phyloP scores from a whole-genome alignment of 257 asterid species.

The Osmanthus fragrans region DNA sequence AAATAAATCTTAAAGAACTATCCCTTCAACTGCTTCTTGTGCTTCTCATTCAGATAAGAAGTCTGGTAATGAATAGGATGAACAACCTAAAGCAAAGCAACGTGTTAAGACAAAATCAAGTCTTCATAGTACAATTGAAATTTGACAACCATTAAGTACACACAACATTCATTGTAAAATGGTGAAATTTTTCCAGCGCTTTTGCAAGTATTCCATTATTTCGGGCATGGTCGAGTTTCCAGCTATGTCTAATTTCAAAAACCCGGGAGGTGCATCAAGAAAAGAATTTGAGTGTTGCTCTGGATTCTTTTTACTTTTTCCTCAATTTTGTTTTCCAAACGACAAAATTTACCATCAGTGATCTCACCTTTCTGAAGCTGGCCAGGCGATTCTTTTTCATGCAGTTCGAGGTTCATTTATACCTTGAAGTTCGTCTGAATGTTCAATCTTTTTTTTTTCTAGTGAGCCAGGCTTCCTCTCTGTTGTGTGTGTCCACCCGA shows the following conservation, averaged over 20 bases:
- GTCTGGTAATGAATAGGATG: constrained; percentile 55
- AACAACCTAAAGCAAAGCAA: constrained; percentile 35
- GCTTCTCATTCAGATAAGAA: constrained; percentile 44
- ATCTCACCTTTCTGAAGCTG: constrained; percentile 16
- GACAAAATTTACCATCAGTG: constrained; percentile 6
- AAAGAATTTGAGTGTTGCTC: constrained; percentile 3
- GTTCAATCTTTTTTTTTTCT: constrained; percentile 32
- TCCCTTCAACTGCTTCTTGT: constrained; percentile 41
- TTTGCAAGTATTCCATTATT: constrained; percentile 36
- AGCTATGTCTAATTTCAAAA: neutral
- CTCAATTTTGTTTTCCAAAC: constrained; percentile 14
- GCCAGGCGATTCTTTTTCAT: constrained; percentile 1
- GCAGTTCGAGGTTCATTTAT: constrained; percentile 17
- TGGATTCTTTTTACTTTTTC: constrained; percentile 8
- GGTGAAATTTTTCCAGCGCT: constrained; percentile 40
- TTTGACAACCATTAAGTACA: constrained; percentile 12
- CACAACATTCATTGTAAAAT: constrained; percentile 30
- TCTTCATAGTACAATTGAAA: neutral
- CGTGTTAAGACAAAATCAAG: constrained; percentile 1
- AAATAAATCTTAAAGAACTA: constrained; percentile 36
- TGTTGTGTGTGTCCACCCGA: constrained; percentile 78
- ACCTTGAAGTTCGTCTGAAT: constrained; percentile 19
- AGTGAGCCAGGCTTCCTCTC: constrained; percentile 38
- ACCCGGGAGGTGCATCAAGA: neutral
- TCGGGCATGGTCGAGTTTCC: constrained; percentile 12